phyloP scores from a whole-genome alignment of 805 yeast species.

The Blastobotrys peoriensis region DNA sequence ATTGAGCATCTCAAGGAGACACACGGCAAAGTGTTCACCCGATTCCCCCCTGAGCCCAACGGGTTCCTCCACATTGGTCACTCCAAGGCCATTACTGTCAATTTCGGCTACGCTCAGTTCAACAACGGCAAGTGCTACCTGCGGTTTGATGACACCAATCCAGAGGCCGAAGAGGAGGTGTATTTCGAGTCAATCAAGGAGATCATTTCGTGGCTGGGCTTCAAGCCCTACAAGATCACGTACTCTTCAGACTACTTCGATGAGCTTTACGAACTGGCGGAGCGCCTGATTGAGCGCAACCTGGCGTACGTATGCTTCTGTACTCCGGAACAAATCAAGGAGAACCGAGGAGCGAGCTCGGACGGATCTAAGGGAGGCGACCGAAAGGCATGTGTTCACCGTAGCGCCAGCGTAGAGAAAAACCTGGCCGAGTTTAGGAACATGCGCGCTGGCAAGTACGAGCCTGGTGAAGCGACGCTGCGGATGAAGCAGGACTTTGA shows the following conservation, averaged over 20 bases:
- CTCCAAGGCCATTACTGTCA: slow-evolving; percentile 94
- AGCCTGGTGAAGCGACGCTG: slow-evolving; percentile 87
- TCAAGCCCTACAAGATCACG: slow-evolving; percentile 87
- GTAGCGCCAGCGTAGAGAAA: slow-evolving; percentile 64
- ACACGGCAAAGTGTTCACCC: slow-evolving; percentile 77
- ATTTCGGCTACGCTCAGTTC: slow-evolving; percentile 92
- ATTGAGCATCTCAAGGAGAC: slow-evolving; percentile 72
- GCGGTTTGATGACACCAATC: slow-evolving; percentile 96
- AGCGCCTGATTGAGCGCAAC: slow-evolving; percentile 60
- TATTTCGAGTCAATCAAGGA: slow-evolving; percentile 78
- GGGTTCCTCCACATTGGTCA: slow-evolving; percentile 98
- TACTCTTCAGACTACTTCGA: slow-evolving; percentile 96
- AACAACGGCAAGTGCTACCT: slow-evolving; percentile 84
- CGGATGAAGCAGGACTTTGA: slow-evolving; percentile 93
- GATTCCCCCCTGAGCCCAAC: slow-evolving; percentile 99
- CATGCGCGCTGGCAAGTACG: slow-evolving; percentile 86
- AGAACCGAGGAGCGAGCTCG: slow-evolving; percentile 81
- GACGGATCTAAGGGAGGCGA: slow-evolving; percentile 90
- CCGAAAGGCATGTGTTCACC: slow-evolving; percentile 75
- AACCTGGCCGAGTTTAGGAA: slow-evolving; percentile 75
- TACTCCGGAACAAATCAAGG: slow-evolving; percentile 83
- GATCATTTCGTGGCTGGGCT: slow-evolving; percentile 92
- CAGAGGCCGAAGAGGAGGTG: slow-evolving; percentile 95
- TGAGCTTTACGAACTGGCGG: slow-evolving; percentile 81
- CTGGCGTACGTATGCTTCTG: slow-evolving; percentile 91